phyloP scores from a whole-genome alignment of 2,329 filamentous ascomycete species.

The Daldinia eschscholtzii region DNA sequence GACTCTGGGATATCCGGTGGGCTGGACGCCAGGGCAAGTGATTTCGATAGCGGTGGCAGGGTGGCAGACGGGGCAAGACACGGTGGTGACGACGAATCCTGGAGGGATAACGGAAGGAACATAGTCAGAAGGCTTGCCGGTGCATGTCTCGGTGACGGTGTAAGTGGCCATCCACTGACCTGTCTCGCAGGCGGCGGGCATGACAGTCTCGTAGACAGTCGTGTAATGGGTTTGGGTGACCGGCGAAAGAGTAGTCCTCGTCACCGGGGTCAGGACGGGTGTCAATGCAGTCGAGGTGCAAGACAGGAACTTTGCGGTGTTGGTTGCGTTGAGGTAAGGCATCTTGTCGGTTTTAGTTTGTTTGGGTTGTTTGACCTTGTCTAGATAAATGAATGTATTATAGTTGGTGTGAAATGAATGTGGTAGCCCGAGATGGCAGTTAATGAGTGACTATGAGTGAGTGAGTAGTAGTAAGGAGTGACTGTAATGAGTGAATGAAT shows the following conservation, averaged over 20 bases:
- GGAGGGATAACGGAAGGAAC: constrained; percentile 52
- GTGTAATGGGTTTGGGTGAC: constrained; percentile 52
- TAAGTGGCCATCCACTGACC: constrained; percentile 57
- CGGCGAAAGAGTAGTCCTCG: constrained; percentile 34
- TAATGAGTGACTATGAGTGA: constrained; percentile 47
- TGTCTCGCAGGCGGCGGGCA: constrained; percentile 56
- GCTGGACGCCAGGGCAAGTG: constrained; percentile 55
- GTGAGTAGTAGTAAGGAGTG: constrained; percentile 26
- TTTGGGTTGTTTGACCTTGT: constrained; percentile 32
- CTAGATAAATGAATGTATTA: background rate
- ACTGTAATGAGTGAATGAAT: constrained; percentile 25
- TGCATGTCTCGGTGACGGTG: constrained; percentile 56
- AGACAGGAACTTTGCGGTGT: constrained; percentile 50
- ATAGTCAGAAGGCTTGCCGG: constrained; percentile 50
- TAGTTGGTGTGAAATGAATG: constrained; percentile 44
- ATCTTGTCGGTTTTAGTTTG: constrained; percentile 24
- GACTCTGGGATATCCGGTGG: constrained; percentile 47
- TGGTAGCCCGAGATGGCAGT: constrained; percentile 46
- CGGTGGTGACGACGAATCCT: constrained; percentile 56
- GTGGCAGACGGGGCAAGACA: constrained; percentile 53
- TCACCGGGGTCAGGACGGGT: constrained; percentile 36
- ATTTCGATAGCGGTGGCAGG: constrained; percentile 51
- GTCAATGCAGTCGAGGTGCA: constrained; percentile 48
- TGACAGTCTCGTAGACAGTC: constrained; percentile 56
- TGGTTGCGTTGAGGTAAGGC: constrained; percentile 49